phyloP scores from a whole-genome alignment of 2,329 filamentous ascomycete species.

The Didymellaceae sp. region DNA sequence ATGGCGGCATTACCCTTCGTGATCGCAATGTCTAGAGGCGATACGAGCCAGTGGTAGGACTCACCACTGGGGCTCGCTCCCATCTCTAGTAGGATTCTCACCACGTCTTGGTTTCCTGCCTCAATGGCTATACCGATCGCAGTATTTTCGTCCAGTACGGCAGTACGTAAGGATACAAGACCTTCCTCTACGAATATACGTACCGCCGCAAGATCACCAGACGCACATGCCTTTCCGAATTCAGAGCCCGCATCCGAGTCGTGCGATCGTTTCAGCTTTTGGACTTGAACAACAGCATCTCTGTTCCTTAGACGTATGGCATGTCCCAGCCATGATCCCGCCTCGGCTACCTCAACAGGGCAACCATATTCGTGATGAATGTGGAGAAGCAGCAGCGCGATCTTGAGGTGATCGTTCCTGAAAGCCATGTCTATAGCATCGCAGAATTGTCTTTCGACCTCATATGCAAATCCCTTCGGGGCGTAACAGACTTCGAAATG shows the following conservation, averaged over 20 bases:
- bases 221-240: background rate
- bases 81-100: background rate
- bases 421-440: background rate
- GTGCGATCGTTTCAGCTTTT: background rate
- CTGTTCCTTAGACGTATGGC: too few relatives aligned
- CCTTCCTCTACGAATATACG: background rate
- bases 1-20: too few relatives aligned
- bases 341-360: background rate
- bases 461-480: background rate
- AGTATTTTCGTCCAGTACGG: too few relatives aligned
- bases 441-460: background rate
- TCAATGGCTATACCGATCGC: background rate
- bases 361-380: background rate
- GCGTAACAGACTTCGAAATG: background rate
- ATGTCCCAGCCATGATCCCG: background rate
- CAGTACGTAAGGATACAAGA: background rate
- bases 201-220: background rate
- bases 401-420: background rate
- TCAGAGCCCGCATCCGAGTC: background rate
- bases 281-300: too few relatives aligned
- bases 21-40: background rate
- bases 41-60: accelerated
- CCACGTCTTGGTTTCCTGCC: background rate
- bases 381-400: background rate
- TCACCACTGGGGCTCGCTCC: background rate